Evolutionary conservation across 2,329 filamentous ascomycete species (phyloP).

Genomic region (Sporothrix pallida): DNA sequence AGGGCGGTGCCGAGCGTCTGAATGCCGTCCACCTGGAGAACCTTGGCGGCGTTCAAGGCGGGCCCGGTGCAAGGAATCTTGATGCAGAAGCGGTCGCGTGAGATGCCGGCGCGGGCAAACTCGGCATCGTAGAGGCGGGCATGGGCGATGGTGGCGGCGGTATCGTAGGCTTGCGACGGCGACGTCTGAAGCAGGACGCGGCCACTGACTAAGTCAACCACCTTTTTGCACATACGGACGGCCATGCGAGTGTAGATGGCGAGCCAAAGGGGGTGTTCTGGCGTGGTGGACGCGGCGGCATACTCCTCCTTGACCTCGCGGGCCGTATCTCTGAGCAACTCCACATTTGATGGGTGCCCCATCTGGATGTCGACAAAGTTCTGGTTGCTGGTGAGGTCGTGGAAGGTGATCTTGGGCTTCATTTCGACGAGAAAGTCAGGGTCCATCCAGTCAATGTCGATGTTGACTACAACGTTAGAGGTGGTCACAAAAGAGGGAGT

Average conservation of each 20-base stretch:
- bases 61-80: conserved; percentile 58
- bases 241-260: conserved; percentile 56
- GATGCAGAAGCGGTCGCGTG: conserved; percentile 55
- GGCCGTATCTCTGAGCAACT: conserved; percentile 50
- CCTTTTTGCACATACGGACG: conserved; percentile 55
- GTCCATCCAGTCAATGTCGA: conserved; percentile 61
- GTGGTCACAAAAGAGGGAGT: not conserved
- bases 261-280: conserved; percentile 46
- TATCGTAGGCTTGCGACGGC: conserved; percentile 54
- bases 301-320: conserved; percentile 53
- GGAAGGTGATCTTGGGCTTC: conserved; percentile 47
- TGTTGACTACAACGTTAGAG: conserved; percentile 48
- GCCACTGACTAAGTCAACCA: conserved; percentile 53
- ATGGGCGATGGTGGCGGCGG: conserved; percentile 52
- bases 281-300: not conserved
- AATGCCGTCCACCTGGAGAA: conserved; percentile 53
- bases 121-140: conserved; percentile 54
- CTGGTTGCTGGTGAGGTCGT: conserved; percentile 59
- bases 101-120: conserved; percentile 53
- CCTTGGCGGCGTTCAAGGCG: conserved; percentile 52
- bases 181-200: conserved; percentile 57
- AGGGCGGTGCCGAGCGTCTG: conserved; percentile 53
- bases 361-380: conserved; percentile 56
- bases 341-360: conserved; percentile 50
- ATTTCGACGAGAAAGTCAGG: conserved; percentile 52